Percentiles rank a stretch among this genome's conserved stretches.
phyloP scores from a whole-genome alignment of 176 grass and related monocot species.

The Metroxylon sagu region DNA sequence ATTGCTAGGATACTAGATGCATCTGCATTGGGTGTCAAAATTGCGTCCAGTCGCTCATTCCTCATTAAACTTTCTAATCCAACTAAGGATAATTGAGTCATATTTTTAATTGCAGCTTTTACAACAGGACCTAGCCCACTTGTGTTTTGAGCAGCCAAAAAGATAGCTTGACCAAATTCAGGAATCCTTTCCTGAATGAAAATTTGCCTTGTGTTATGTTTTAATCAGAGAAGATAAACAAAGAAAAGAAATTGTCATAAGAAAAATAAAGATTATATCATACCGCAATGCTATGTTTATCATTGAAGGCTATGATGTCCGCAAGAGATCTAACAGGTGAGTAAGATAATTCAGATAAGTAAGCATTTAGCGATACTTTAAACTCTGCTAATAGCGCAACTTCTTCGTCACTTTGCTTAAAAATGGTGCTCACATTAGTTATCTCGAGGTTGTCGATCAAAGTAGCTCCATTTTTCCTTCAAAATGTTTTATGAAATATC shows the following conservation, averaged over 20 bases:
- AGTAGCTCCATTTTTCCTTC: constrained; percentile 34
- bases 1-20: constrained; percentile 22
- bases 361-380: constrained; percentile 38
- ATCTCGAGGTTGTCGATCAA: constrained; percentile 50
- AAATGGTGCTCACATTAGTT: constrained; percentile 31
- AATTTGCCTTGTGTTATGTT: background rate
- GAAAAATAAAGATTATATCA: background rate
- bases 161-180: constrained; percentile 33
- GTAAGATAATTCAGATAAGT: constrained; percentile 26
- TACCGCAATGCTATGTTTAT: constrained; percentile 32
- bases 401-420: constrained; percentile 30
- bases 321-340: constrained; percentile 44
- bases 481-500: too few species aligned
- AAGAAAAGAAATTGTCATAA: background rate
- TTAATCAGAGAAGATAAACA: too few species aligned
- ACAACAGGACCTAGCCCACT: constrained; percentile 17
- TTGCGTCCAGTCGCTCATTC: constrained; percentile 34
- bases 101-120: constrained; percentile 22
- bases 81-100: constrained; percentile 27
- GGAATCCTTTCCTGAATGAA: constrained; percentile 41
- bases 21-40: constrained; percentile 14
- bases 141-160: constrained; percentile 35
- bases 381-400: constrained; percentile 45
- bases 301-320: constrained; percentile 59
- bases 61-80: constrained; percentile 39